phyloP scores from a whole-genome alignment of 2,329 filamentous ascomycete genomes.

The Dothideomycetidae sp. region DNA sequence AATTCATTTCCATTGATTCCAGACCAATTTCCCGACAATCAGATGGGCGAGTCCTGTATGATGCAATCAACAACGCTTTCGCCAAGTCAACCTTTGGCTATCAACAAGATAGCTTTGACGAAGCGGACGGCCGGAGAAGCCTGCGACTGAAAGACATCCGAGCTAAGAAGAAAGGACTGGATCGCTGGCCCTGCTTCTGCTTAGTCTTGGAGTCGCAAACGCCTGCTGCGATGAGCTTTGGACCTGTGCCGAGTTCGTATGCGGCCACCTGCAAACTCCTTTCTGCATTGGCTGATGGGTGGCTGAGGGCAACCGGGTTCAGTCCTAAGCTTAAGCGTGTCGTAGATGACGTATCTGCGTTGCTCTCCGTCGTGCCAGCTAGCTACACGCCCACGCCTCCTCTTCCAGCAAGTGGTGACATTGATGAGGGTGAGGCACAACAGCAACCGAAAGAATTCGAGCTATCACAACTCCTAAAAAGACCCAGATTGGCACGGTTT shows the following conservation, averaged over 20 bases:
- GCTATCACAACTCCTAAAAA: no score
- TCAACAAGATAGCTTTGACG: constrained; percentile 32
- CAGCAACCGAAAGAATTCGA: no score
- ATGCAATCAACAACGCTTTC: constrained; percentile 67
- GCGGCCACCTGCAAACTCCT: constrained; percentile 48
- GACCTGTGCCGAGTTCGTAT: background rate
- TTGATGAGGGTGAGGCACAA: no score
- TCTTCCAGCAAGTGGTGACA: no score
- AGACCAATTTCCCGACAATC: constrained; percentile 44
- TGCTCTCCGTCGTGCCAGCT: no score
- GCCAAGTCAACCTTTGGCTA: constrained; percentile 61
- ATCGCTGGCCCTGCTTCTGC: constrained; percentile 82
- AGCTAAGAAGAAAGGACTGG: constrained; percentile 47
- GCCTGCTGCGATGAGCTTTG: background rate
- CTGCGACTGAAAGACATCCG: constrained; percentile 38
- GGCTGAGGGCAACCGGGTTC: constrained; percentile 60
- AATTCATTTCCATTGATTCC: constrained; percentile 72
- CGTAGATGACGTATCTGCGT: no score
- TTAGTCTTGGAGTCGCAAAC: constrained; percentile 43
- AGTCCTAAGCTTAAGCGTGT: constrained; percentile 31
- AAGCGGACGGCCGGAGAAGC: constrained; percentile 22
- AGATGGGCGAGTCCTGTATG: constrained; percentile 53
- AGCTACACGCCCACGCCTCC: no score
- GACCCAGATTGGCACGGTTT: no score
- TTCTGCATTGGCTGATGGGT: constrained; percentile 54